Evolutionary conservation across 2,329 filamentous ascomycete species (phyloP).

Genomic region (Curvularia sp.): DNA sequence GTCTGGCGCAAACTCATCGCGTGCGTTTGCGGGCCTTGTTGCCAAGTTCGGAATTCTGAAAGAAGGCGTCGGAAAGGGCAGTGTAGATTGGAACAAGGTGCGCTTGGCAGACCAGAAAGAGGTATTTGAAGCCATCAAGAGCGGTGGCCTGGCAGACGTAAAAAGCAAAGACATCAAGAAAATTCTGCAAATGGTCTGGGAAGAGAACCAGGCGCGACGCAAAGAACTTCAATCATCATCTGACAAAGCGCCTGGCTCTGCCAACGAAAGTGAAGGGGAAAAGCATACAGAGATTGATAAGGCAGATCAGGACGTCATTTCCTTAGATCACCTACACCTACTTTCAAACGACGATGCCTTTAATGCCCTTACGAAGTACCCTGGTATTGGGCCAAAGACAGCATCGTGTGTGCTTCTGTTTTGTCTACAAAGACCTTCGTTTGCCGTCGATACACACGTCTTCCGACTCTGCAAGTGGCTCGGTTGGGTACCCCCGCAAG

Average conservation of each 20-base stretch:
- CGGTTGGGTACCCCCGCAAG: constrained; percentile 63
- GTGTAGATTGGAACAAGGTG: constrained; percentile 77
- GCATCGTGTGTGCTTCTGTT: constrained; percentile 70
- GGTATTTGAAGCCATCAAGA: constrained; percentile 72
- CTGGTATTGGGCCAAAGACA: constrained; percentile 71
- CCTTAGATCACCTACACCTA: constrained; percentile 67
- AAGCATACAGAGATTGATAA: constrained; percentile 65
- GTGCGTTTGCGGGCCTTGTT: constrained; percentile 71
- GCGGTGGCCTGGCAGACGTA: constrained; percentile 72
- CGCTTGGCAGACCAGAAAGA: constrained; percentile 64
- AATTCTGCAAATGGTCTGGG: constrained; percentile 74
- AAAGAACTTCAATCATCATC: constrained; percentile 53
- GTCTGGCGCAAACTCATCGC: constrained; percentile 66
- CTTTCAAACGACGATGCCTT: constrained; percentile 65
- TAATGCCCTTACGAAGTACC: constrained; percentile 63
- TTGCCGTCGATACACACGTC: constrained; percentile 72
- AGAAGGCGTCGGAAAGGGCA: constrained; percentile 70
- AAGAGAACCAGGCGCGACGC: constrained; percentile 68
- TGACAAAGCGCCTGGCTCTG: constrained; percentile 50
- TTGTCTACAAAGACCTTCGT: constrained; percentile 67
- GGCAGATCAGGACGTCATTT: constrained; percentile 66
- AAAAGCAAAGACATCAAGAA: constrained; percentile 77
- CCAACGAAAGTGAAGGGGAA: constrained; percentile 57
- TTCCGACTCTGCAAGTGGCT: constrained; percentile 69
- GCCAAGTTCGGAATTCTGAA: constrained; percentile 68